These are phyloP conservation scores for Salvia rosmarinus DNA, from an alignment of 257 asterid genomes.

Conservation along the genomic window DNA sequence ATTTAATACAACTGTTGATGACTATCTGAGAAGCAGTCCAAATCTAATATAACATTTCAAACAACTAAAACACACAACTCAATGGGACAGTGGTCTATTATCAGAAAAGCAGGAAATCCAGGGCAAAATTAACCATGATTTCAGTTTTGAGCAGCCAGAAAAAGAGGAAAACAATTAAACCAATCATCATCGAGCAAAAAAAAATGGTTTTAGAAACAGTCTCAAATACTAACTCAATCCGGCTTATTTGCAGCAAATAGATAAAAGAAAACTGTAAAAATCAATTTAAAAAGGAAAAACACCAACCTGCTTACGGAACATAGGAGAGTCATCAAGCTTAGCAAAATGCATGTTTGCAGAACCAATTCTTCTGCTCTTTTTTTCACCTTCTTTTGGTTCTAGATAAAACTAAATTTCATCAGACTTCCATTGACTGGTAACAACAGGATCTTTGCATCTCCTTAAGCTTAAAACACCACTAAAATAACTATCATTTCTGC, in stretches of 20 bases:
- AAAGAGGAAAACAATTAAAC: slow-evolving; percentile 6
- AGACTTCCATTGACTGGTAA: slow-evolving; percentile 37
- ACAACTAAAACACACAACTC: slow-evolving; percentile 24
- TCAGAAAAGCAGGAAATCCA: slow-evolving; percentile 22
- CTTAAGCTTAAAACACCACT: slow-evolving; percentile 35
- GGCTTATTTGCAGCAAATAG: slow-evolving; percentile 6
- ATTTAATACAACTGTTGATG: slow-evolving; percentile 16
- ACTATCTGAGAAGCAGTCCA: no score
- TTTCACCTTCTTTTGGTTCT: slow-evolving; percentile 13
- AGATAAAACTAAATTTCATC: slow-evolving; percentile 35
- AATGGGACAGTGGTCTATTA: not conserved
- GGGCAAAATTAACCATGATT: slow-evolving; percentile 13
- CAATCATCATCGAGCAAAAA: slow-evolving; percentile 17
- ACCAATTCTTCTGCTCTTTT: slow-evolving; percentile 34
- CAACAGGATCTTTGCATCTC: slow-evolving; percentile 49
- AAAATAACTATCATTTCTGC: slow-evolving; percentile 42
- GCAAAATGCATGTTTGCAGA: slow-evolving; percentile 79
- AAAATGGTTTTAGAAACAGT: not conserved
- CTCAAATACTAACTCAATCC: slow-evolving; percentile 24
- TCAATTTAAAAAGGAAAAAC: not conserved
- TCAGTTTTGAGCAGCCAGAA: not conserved
- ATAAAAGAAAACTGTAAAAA: not conserved
- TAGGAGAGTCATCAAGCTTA: slow-evolving; percentile 99
- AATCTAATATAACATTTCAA: slow-evolving; percentile 9
- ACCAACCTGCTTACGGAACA: slow-evolving; percentile 97